Conservation (phyloP, 495 filamentous ascomycete genomes). For the Aspergillus indologenus region DNA sequence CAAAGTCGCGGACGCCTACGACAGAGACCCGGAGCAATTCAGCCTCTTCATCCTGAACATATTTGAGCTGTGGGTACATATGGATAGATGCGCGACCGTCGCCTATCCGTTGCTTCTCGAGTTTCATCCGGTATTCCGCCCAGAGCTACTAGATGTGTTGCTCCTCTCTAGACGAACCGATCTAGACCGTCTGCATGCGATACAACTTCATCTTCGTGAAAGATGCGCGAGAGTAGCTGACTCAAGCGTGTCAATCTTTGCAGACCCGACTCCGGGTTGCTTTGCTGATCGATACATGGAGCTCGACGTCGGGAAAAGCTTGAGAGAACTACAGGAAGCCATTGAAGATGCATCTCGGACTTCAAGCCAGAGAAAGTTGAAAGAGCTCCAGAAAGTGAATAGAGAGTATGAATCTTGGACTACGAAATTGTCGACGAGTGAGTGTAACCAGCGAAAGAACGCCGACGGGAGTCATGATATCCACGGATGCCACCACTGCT, state of each 20-base stretch:
- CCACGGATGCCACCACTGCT: conserved; percentile 34
- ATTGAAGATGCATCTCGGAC: conserved; percentile 32
- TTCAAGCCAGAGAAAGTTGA: conserved; percentile 30
- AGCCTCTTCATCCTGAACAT: conserved; percentile 56
- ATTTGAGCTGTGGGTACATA: conserved; percentile 58
- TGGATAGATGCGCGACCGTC: conserved; percentile 48
- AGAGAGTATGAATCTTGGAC: conserved; percentile 41
- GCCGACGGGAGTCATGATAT: conserved; percentile 29
- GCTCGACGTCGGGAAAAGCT: conserved; percentile 16
- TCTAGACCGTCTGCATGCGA: conserved; percentile 44
- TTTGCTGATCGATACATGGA: conserved; percentile 48
- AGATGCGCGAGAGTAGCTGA: conserved; percentile 22
- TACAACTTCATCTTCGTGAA: conserved; percentile 46
- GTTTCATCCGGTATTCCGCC: conserved; percentile 50
- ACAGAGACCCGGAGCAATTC: conserved; percentile 40
- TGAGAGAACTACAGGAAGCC: conserved; percentile 24
- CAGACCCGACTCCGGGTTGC: conserved; percentile 29
- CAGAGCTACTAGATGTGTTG: conserved; percentile 49
- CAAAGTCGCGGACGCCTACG: conserved; percentile 36
- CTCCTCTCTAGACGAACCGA: conserved; percentile 38
- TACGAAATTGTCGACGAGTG: conserved; percentile 28
- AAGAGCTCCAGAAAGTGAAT: conserved; percentile 36
- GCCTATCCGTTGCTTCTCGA: conserved; percentile 43
- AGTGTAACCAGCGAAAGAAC: conserved; percentile 22
- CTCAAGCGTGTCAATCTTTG: conserved; percentile 40